Conservation (phyloP, 768 basidiomycete species). For the Rhodotorula babjevae region DNA sequence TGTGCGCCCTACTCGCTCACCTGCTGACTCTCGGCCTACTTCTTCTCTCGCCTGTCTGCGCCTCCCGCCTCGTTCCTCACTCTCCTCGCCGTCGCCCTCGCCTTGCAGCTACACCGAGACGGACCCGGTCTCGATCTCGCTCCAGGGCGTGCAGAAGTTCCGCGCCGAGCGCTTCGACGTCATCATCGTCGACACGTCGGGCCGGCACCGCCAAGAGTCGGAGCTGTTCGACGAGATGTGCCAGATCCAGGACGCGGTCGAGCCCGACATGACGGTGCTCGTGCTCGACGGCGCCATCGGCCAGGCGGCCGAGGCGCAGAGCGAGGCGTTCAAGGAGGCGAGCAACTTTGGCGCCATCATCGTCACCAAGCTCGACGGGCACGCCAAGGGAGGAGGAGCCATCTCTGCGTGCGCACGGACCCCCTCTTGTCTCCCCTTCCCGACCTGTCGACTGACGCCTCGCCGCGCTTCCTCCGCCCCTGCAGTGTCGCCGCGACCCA, state of each 20-base stretch:
- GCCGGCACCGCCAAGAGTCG: slow-evolving; percentile 91
- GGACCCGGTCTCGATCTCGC: slow-evolving; percentile 90
- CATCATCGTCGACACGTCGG: slow-evolving; percentile 97
- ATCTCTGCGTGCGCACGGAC: slow-evolving; percentile 82
- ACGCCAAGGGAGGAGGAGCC: slow-evolving; percentile 97
- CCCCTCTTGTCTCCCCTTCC: background rate
- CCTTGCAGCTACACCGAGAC: slow-evolving; percentile 78
- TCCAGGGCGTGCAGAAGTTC: slow-evolving; percentile 92
- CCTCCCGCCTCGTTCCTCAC: too few species aligned
- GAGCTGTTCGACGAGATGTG: slow-evolving; percentile 98
- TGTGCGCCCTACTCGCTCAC: too few species aligned
- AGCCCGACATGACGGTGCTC: slow-evolving; percentile 92
- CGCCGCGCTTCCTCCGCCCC: too few species aligned
- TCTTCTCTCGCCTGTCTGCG: background rate
- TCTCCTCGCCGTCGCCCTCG: too few species aligned
- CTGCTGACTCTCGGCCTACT: too few species aligned
- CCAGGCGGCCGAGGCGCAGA: slow-evolving; percentile 95
- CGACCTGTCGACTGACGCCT: background rate
- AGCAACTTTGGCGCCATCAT: slow-evolving; percentile 98
- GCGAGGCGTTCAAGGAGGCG: slow-evolving; percentile 93
- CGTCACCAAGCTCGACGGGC: slow-evolving; percentile 99
- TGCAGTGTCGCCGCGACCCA: slow-evolving; percentile 92
- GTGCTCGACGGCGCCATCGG: slow-evolving; percentile 95
- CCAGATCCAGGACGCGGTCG: slow-evolving; percentile 86
- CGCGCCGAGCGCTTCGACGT: slow-evolving; percentile 97